Evolutionary conservation across 2,329 filamentous ascomycete species (phyloP).

Genomic region (Hortaea werneckii): DNA sequence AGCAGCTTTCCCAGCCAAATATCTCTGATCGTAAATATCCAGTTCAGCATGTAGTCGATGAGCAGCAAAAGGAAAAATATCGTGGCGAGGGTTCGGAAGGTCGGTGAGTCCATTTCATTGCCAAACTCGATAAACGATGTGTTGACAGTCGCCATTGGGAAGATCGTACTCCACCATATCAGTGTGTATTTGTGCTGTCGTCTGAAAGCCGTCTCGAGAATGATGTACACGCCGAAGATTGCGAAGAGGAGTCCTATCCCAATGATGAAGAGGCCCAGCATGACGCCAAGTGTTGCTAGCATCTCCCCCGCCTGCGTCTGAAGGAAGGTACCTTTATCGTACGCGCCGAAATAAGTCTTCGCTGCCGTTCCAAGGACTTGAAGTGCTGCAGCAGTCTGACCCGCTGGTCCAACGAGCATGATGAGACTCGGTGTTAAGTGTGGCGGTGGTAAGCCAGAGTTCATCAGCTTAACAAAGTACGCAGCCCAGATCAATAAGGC

Average conservation of each 20-base stretch:
- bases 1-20: slow-evolving; percentile 6
- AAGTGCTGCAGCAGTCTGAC: slow-evolving; percentile 9
- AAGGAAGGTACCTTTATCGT: slow-evolving; percentile 12
- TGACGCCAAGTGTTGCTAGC: slow-evolving; percentile 1
- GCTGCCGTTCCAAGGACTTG: slow-evolving; percentile 9
- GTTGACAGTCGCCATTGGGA: slow-evolving; percentile 12
- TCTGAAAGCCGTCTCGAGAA: slow-evolving; percentile 4
- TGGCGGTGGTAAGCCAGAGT: slow-evolving; percentile 7
- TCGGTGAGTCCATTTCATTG: slow-evolving; percentile 8
- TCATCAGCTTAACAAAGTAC: slow-evolving; percentile 7
- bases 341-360: slow-evolving; percentile 8
- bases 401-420: slow-evolving; percentile 10
- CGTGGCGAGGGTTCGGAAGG: slow-evolving; percentile 8
- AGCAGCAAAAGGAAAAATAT: slow-evolving; percentile 6
- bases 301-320: slow-evolving; percentile 1
- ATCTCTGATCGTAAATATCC: slow-evolving; percentile 7
- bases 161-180: slow-evolving; percentile 13
- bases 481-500: slow-evolving; percentile 8
- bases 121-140: slow-evolving; percentile 8
- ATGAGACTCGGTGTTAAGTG: slow-evolving; percentile 5
- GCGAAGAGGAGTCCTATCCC: slow-evolving; percentile 10
- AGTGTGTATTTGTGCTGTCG: slow-evolving; percentile 5
- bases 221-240: slow-evolving; percentile 6
- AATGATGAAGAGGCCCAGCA: slow-evolving; percentile 7
- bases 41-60: slow-evolving; percentile 8